A percentile compares a stretch with the other conserved stretches of the same genome.
These are phyloP conservation scores for Pseudogymnoascus sp. DNA, from an alignment of 2,329 filamentous ascomycete species.

Conservation along the genomic window DNA sequence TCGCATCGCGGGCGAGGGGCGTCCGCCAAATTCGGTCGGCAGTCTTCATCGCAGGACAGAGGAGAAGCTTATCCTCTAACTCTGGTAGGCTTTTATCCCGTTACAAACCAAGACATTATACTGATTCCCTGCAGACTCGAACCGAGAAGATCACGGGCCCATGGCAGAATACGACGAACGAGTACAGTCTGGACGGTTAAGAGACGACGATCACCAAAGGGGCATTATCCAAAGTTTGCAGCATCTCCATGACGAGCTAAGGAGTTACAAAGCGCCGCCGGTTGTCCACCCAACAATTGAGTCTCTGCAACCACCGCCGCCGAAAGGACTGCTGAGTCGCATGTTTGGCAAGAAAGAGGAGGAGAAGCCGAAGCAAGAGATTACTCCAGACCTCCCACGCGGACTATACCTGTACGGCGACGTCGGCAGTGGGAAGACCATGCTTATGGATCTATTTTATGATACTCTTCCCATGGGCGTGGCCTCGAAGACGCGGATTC, in stretches of 20 bases:
- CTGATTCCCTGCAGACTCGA: slow-evolving; percentile 9
- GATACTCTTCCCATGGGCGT: slow-evolving; percentile 80
- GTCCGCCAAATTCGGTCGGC: not conserved
- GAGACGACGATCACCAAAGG: slow-evolving; percentile 86
- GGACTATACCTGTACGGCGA: slow-evolving; percentile 94
- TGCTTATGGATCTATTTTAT: slow-evolving; percentile 98
- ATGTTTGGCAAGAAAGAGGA: slow-evolving; percentile 42
- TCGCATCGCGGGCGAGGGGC: not conserved
- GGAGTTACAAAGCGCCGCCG: slow-evolving; percentile 60
- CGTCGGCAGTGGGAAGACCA: slow-evolving; percentile 95
- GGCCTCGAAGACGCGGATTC: slow-evolving; percentile 77
- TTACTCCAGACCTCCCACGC: slow-evolving; percentile 68
- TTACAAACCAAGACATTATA: not conserved
- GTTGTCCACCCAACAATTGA: slow-evolving; percentile 73
- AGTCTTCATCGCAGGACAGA: not conserved
- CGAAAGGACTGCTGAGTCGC: slow-evolving; percentile 46
- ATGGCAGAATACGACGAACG: slow-evolving; percentile 81
- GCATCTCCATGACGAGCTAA: slow-evolving; percentile 76
- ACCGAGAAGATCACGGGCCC: slow-evolving; percentile 47
- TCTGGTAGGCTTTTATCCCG: not conserved
- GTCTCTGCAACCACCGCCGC: slow-evolving; percentile 48
- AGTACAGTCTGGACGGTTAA: slow-evolving; percentile 62
- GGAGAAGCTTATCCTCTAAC: not conserved
- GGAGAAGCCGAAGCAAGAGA: slow-evolving; percentile 36
- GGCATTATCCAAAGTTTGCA: slow-evolving; percentile 84